Conservation (phyloP, 2,329 filamentous ascomycete genomes). For the Madurella fahalii region DNA sequence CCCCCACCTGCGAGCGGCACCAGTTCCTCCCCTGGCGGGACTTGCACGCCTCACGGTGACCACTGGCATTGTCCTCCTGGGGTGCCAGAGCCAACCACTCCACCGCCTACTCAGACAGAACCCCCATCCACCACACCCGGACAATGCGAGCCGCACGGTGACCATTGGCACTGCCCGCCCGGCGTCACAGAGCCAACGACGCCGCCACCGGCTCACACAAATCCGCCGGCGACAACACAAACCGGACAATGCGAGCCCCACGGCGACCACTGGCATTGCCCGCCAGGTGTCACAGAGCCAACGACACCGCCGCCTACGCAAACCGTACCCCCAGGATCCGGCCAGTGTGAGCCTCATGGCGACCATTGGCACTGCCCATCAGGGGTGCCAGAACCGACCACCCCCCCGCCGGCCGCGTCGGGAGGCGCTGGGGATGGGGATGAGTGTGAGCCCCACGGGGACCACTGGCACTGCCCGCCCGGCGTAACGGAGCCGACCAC, state of each 20-base stretch:
- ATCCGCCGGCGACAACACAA: background rate
- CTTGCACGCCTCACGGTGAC: background rate
- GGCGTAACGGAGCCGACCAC: slow-evolving; percentile 12
- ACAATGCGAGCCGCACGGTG: background rate
- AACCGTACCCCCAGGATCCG: background rate
- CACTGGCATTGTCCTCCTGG: background rate
- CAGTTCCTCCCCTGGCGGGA: too few species aligned
- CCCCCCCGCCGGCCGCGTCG: too few species aligned
- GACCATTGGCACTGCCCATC: background rate
- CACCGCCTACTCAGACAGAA: background rate
- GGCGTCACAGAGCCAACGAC: slow-evolving; percentile 11
- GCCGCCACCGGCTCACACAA: background rate
- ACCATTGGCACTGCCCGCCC: slow-evolving; percentile 3
- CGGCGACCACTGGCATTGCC: slow-evolving; percentile 1
- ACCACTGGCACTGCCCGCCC: slow-evolving; percentile 2
- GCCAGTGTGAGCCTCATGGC: slow-evolving; percentile 2
- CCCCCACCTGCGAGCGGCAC: too few species aligned
- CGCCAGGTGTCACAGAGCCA: slow-evolving; percentile 9
- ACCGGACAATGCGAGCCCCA: background rate
- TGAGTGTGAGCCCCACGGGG: background rate
- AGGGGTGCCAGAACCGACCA: background rate
- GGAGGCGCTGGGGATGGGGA: background rate
- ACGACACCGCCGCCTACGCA: slow-evolving; percentile 1
- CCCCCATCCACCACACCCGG: background rate
- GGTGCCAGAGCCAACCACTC: background rate